Conservation (phyloP, 345 rosid genomes). For the Boechera retrofracta region DNA sequence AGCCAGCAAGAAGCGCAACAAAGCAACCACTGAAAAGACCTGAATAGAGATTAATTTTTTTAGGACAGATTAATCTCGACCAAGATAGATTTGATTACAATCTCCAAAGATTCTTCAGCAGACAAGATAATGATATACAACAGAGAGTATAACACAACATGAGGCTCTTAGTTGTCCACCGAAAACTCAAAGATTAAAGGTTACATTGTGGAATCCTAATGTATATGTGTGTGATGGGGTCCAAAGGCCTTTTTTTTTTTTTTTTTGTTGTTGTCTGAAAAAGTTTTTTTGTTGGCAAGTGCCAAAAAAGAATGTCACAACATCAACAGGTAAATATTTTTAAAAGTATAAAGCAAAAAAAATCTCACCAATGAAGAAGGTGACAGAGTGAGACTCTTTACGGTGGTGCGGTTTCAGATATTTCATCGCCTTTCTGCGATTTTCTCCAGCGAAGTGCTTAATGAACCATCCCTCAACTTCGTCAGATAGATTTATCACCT, state of each 20-base stretch:
- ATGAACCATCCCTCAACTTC: constrained; percentile 88
- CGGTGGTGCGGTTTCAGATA: constrained; percentile 86
- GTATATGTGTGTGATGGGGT: constrained; percentile 45
- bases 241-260: constrained; percentile 28
- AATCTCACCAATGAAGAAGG: constrained; percentile 90
- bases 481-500: constrained; percentile 82
- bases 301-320: constrained; percentile 32
- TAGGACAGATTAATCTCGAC: constrained; percentile 7
- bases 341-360: constrained; percentile 7
- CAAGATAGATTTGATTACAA: background rate
- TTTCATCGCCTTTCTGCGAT: constrained; percentile 87
- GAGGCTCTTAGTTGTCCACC: constrained; percentile 60
- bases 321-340: constrained; percentile 21
- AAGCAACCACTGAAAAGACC: constrained; percentile 96
- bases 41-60: constrained; percentile 39
- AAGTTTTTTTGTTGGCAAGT: constrained; percentile 29
- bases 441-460: constrained; percentile 82
- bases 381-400: constrained; percentile 81
- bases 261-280: constrained; percentile 29
- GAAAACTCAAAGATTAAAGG: constrained; percentile 30
- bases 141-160: constrained; percentile 49
- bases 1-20: constrained; percentile 84
- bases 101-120: constrained; percentile 34
- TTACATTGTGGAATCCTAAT: constrained; percentile 46
- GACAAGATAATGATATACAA: constrained; percentile 41